Conservation (phyloP, 495 filamentous ascomycete species). For the Trichoderma virens region DNA sequence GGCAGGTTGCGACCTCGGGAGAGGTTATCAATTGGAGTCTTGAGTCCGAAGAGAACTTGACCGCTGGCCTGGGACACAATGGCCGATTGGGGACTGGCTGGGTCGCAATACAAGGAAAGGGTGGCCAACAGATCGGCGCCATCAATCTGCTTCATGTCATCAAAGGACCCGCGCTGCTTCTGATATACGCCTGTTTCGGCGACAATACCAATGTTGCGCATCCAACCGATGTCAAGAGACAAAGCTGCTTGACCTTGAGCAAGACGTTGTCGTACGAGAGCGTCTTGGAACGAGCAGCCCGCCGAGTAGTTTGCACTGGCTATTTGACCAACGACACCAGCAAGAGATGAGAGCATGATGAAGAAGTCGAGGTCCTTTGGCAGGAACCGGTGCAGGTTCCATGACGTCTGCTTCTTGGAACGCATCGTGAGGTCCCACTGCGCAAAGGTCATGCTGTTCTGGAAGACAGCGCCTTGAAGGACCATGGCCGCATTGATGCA, state of each 20-base stretch:
- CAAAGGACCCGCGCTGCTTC: constrained; percentile 15
- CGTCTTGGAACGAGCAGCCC: constrained; percentile 51
- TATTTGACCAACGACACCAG: constrained; percentile 41
- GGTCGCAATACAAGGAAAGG: constrained; percentile 27
- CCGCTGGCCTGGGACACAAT: constrained; percentile 15
- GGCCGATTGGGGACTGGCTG: constrained; percentile 10
- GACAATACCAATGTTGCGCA: constrained; percentile 28
- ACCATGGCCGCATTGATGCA: constrained; percentile 45
- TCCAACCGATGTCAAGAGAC: constrained; percentile 41
- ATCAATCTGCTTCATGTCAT: constrained; percentile 21
- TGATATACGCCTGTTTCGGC: constrained; percentile 22
- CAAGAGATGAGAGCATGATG: constrained; percentile 46
- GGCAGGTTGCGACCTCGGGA: constrained; percentile 15
- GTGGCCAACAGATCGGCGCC: constrained; percentile 28
- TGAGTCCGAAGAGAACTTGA: constrained; percentile 21
- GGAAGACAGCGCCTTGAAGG: constrained; percentile 38
- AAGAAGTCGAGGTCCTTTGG: constrained; percentile 48
- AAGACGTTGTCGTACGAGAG: constrained; percentile 32
- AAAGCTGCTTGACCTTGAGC: constrained; percentile 28
- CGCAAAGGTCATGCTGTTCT: constrained; percentile 38
- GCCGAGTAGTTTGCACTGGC: constrained; percentile 52
- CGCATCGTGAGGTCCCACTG: constrained; percentile 25
- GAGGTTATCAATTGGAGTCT: constrained; percentile 18
- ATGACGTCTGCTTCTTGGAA: constrained; percentile 38
- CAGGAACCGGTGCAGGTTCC: constrained; percentile 40